Conservation (phyloP, 306 rosid genomes). For the Vicia sativa region DNA sequence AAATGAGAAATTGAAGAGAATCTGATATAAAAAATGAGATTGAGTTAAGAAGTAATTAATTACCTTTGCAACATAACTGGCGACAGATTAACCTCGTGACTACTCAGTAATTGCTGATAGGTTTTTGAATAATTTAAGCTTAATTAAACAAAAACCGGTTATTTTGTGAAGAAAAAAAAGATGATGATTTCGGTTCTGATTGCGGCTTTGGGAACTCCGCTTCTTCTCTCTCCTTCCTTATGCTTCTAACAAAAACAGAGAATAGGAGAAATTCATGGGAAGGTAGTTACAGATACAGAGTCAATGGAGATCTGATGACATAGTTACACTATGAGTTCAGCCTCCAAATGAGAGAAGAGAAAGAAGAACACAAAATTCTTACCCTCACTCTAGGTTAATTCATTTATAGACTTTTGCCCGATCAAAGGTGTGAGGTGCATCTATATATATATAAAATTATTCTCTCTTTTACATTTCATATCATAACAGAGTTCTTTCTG, state of each 20-base stretch:
- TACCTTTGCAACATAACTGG: constrained; percentile 39
- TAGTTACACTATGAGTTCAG: constrained; percentile 1
- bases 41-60: not conserved
- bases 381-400: constrained; percentile 36
- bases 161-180: too few species aligned
- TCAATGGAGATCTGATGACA: constrained; percentile 47
- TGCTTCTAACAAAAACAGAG: constrained; percentile 27
- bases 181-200: not conserved
- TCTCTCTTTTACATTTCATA: not conserved
- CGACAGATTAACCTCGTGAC: constrained; percentile 33
- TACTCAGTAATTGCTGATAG: constrained; percentile 34
- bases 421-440: not conserved
- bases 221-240: not conserved
- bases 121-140: constrained; percentile 19
- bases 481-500: too few species aligned
- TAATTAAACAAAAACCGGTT: not conserved
- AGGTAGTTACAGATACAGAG: constrained; percentile 41
- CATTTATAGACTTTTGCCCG: not conserved
- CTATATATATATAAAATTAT: not conserved
- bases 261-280: constrained; percentile 37
- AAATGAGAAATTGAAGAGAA: constrained; percentile 31
- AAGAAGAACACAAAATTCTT: constrained; percentile 5
- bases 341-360: constrained; percentile 22
- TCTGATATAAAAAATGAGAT: not conserved
- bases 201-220: constrained; percentile 37